A percentile compares a stretch with the other conserved stretches of the same genome.
phyloP scores from a whole-genome alignment of 2,329 filamentous ascomycete species.

The Trichoderma gracile region DNA sequence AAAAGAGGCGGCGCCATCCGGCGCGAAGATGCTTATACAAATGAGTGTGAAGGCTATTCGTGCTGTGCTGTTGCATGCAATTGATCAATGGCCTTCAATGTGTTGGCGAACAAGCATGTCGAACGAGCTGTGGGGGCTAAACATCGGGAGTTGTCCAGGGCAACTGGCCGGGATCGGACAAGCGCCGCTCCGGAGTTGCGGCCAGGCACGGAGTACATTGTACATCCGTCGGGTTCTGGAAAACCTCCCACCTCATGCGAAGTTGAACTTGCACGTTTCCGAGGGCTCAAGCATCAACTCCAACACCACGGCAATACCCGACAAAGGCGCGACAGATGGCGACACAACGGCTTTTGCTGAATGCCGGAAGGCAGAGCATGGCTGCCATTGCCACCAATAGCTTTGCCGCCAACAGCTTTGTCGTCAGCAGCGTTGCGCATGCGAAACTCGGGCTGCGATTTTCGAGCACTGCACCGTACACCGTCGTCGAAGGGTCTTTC shows the following conservation, averaged over 20 bases:
- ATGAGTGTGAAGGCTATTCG: conserved; percentile 26
- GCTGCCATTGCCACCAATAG: not conserved
- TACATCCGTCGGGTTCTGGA: conserved; percentile 13
- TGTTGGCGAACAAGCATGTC: conserved; percentile 5
- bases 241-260: not conserved
- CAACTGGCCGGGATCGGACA: conserved; percentile 34
- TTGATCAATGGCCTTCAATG: not conserved
- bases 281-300: not conserved
- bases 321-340: conserved; percentile 24
- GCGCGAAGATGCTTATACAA: conserved; percentile 30
- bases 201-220: not conserved
- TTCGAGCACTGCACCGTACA: conserved; percentile 47
- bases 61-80: not conserved
- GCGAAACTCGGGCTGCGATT: conserved; percentile 31
- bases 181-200: conserved; percentile 15
- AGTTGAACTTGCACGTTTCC: no score
- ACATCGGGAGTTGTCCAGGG: conserved; percentile 41
- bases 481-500: conserved; percentile 59
- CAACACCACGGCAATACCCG: not conserved
- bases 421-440: not conserved
- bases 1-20: conserved; percentile 32
- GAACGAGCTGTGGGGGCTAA: conserved; percentile 34
- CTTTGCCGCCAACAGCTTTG: not conserved
- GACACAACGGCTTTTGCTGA: conserved; percentile 13
- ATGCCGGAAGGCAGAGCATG: conserved; percentile 1